Evolutionary conservation across 768 basidiomycete species (phyloP).

Genomic region (Termitomyces sp.): DNA sequence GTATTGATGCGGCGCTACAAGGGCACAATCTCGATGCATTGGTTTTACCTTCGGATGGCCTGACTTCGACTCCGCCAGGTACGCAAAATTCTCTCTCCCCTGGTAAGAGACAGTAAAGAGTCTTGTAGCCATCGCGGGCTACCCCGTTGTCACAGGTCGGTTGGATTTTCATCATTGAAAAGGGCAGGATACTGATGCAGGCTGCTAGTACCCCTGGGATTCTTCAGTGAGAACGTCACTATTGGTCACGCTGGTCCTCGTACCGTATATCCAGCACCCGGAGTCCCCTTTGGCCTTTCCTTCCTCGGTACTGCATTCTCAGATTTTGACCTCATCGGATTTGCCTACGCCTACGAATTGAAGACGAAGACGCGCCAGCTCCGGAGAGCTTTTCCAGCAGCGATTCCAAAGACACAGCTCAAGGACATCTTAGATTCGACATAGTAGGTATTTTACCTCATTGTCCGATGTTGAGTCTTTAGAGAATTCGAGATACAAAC

Average conservation of each 20-base stretch:
- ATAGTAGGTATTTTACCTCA: background rate
- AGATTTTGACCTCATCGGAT: conserved; percentile 54
- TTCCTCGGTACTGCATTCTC: conserved; percentile 63
- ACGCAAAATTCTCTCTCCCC: background rate
- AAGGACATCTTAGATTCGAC: background rate
- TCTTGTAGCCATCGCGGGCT: conserved; percentile 56
- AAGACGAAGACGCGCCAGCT: conserved; percentile 42
- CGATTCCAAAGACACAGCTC: background rate
- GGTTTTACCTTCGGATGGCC: conserved; percentile 43
- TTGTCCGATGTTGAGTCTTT: too few relatives aligned
- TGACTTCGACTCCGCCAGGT: conserved; percentile 40
- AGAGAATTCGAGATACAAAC: too few relatives aligned
- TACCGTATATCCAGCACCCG: conserved; percentile 50
- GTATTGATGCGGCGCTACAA: conserved; percentile 53
- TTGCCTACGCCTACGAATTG: conserved; percentile 67
- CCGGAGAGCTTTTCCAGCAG: background rate
- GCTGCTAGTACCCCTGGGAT: conserved; percentile 54
- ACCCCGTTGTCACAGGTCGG: conserved; percentile 63
- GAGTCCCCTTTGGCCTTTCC: conserved; percentile 59
- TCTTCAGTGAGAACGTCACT: conserved; percentile 47
- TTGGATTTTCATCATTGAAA: background rate
- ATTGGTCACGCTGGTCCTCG: conserved; percentile 35
- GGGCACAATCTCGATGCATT: conserved; percentile 50
- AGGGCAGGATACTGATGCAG: background rate
- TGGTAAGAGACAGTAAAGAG: background rate